Conservation (phyloP, 345 rosid genomes). For the Hibiscus tridactylites region DNA sequence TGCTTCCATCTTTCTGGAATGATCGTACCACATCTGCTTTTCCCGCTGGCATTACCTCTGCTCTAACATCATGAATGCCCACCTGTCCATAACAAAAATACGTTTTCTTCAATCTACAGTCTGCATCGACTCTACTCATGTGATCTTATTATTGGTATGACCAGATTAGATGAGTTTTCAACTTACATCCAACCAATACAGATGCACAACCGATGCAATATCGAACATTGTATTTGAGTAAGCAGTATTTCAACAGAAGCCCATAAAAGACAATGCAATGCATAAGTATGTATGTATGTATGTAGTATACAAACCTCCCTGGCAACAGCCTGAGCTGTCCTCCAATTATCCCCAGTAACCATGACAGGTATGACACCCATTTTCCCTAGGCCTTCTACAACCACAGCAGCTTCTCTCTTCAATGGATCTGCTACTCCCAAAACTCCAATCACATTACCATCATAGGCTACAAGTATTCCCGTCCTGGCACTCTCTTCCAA, state of each 20-base stretch:
- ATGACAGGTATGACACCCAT: constrained; percentile 87
- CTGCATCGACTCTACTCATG: neutral
- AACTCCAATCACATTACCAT: constrained; percentile 51
- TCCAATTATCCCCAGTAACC: constrained; percentile 99
- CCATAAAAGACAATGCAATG: neutral
- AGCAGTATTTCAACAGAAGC: neutral
- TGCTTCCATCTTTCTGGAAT: constrained; percentile 78
- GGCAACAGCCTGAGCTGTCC: constrained; percentile 95
- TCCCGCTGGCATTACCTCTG: constrained; percentile 97
- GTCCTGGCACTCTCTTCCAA: constrained; percentile 89
- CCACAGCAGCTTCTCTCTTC: constrained; percentile 91
- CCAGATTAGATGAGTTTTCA: neutral
- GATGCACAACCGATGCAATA: neutral
- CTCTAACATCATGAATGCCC: constrained; percentile 82
- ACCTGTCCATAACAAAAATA: constrained; percentile 39
- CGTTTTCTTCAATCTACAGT: neutral
- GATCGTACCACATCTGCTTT: constrained; percentile 73
- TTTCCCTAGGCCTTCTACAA: constrained; percentile 79
- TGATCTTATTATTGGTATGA: neutral
- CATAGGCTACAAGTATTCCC: constrained; percentile 65
- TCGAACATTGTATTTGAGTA: neutral
- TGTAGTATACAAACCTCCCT: constrained; percentile 48
- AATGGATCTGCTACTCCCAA: constrained; percentile 86
- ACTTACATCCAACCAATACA: neutral
- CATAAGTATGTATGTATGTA: neutral